A percentile compares a stretch with the other conserved stretches of the same genome.
Conservation (phyloP, 1,139 yeast genomes). For the Magnusiomyces magnusii region DNA sequence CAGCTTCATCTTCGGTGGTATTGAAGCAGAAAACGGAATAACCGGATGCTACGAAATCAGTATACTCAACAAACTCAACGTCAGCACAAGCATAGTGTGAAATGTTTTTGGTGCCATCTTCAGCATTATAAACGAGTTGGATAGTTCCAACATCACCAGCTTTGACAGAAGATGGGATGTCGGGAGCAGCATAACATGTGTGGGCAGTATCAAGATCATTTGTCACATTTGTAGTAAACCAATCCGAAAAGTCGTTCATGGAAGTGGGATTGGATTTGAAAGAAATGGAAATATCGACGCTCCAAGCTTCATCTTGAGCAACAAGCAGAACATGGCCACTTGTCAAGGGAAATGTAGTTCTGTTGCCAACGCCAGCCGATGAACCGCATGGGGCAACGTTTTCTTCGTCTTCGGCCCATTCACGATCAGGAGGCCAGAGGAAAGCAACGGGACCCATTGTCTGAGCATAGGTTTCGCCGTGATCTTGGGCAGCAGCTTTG, state of each 20-base stretch:
- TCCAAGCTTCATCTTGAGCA: conserved; percentile 36
- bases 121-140: conserved; percentile 36
- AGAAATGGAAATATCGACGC: conserved; percentile 35
- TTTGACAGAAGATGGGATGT: conserved; percentile 32
- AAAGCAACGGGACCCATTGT: conserved; percentile 41
- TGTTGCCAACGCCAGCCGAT: conserved; percentile 28
- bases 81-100: conserved; percentile 39
- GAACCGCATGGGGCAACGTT: conserved; percentile 41
- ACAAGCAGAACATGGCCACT: conserved; percentile 40
- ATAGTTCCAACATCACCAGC: conserved; percentile 38
- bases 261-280: conserved; percentile 34
- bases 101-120: conserved; percentile 34
- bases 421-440: conserved; percentile 38
- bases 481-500: conserved; percentile 29
- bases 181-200: conserved; percentile 39
- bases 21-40: conserved; percentile 36
- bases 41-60: conserved; percentile 31
- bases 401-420: conserved; percentile 39
- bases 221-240: conserved; percentile 36
- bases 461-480: conserved; percentile 33
- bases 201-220: conserved; percentile 37
- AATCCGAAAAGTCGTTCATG: conserved; percentile 36
- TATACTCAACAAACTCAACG: conserved; percentile 30
- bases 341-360: conserved; percentile 38
- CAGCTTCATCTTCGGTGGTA: conserved; percentile 33